phyloP scores from a whole-genome alignment of 352 stramenopile species.

The Pythium dissotocum region DNA sequence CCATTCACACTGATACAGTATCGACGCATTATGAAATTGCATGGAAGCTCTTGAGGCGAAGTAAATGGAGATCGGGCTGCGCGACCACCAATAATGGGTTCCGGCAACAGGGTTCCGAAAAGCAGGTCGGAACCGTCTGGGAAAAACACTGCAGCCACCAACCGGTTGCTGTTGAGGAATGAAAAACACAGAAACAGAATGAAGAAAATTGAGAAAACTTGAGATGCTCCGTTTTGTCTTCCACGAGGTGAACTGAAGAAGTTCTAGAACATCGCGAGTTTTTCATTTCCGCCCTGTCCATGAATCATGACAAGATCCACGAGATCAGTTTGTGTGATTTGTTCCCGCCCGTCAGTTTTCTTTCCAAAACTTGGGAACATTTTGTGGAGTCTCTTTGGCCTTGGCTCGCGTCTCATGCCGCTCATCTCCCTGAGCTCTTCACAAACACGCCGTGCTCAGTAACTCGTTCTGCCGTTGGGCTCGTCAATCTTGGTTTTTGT shows the following conservation, averaged over 20 bases:
- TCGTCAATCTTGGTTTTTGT: not conserved
- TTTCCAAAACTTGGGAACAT: not conserved
- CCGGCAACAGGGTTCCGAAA: constrained; percentile 2
- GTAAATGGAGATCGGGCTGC: not conserved
- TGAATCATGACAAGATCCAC: not conserved
- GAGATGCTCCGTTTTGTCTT: not conserved
- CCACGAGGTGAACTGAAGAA: not conserved
- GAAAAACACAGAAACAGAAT: constrained; percentile 5
- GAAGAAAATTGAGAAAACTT: not conserved
- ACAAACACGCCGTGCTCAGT: constrained; percentile 5
- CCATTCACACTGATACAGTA: not conserved
- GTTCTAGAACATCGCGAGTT: not conserved
- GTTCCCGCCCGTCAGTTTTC: not conserved
- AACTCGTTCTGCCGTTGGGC: constrained; percentile 3
- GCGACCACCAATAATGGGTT: constrained; percentile 5
- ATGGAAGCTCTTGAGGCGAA: not conserved
- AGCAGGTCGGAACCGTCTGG: not conserved
- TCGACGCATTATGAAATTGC: not conserved
- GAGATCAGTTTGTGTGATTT: not conserved
- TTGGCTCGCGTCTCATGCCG: not conserved
- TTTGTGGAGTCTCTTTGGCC: not conserved
- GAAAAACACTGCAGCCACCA: not conserved
- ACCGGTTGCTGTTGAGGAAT: not conserved
- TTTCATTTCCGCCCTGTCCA: not conserved
- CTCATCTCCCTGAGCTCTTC: not conserved